Evolutionary conservation across 139 green algal species (phyloP).

Genomic region (Auxenochlorella pyrenoidosa): DNA sequence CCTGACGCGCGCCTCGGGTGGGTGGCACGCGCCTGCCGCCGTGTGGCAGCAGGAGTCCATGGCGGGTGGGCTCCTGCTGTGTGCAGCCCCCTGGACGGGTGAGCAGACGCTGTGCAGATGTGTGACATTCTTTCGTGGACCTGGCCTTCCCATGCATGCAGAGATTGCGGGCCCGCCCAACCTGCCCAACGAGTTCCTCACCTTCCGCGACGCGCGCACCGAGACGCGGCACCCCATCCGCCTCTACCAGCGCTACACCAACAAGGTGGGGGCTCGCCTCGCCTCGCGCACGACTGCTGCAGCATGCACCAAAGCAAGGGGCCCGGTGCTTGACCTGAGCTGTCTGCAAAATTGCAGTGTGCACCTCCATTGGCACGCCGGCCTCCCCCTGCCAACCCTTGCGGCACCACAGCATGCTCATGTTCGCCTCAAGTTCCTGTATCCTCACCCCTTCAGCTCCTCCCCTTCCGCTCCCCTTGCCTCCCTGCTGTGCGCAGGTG

Average conservation of each 20-base stretch:
- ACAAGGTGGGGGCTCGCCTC: constrained; percentile 61
- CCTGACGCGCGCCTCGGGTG: constrained; percentile 88
- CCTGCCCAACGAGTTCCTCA: constrained; percentile 98
- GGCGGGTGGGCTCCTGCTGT: no score
- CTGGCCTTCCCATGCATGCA: neutral
- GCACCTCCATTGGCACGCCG: no score
- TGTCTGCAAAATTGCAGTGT: no score
- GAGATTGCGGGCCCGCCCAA: constrained; percentile 95
- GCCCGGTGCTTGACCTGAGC: no score
- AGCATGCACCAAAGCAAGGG: no score
- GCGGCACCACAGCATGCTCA: neutral
- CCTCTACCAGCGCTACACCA: constrained; percentile 96
- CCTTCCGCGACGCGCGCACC: constrained; percentile 86
- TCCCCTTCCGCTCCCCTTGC: neutral
- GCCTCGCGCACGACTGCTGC: neutral
- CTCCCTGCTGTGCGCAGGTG: constrained; percentile 39
- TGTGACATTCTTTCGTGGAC: no score
- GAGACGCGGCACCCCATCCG: constrained; percentile 97
- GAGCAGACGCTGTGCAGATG: no score
- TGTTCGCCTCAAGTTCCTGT: neutral
- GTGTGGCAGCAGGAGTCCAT: no score
- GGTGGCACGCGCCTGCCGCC: neutral
- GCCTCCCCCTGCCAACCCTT: neutral
- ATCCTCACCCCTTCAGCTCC: neutral
- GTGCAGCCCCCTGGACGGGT: no score